These are phyloP conservation scores for Zhuliangozyma parablackwelliae DNA, from an alignment of 1,139 yeast genomes.

Conservation along the genomic window DNA sequence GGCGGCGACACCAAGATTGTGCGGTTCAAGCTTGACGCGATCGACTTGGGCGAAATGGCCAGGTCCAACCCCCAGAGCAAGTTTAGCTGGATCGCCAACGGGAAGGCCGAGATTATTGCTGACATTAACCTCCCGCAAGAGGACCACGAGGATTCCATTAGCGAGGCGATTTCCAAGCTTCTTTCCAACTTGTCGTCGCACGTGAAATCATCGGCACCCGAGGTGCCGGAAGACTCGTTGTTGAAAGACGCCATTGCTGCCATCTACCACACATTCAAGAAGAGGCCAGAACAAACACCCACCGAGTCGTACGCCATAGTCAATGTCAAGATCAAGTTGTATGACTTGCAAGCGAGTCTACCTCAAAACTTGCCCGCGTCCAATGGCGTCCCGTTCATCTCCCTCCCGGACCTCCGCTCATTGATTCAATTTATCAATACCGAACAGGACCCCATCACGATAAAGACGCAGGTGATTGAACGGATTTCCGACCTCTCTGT, in stretches of 20 bases:
- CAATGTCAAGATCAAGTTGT: conserved; percentile 60
- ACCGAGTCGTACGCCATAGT: conserved; percentile 49
- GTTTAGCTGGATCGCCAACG: conserved; percentile 68
- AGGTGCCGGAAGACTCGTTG: conserved; percentile 14
- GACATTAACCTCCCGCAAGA: conserved; percentile 61
- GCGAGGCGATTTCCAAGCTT: conserved; percentile 23
- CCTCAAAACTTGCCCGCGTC: conserved; percentile 53
- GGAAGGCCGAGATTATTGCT: conserved; percentile 64
- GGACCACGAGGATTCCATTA: conserved; percentile 19
- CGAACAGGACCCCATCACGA: conserved; percentile 29
- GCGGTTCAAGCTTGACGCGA: conserved; percentile 61
- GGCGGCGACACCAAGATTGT: conserved; percentile 31
- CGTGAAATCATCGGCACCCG: conserved; percentile 4
- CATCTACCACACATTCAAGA: conserved; percentile 38
- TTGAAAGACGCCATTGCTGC: conserved; percentile 43
- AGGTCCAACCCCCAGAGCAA: conserved; percentile 35
- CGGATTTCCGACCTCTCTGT: conserved; percentile 50
- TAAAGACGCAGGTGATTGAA: conserved; percentile 58
- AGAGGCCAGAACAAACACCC: conserved; percentile 8
- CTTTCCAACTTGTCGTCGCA: conserved; percentile 21
- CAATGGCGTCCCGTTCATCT: conserved; percentile 43
- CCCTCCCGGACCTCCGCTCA: conserved; percentile 57
- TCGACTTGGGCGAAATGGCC: conserved; percentile 47
- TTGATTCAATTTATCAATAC: conserved; percentile 57
- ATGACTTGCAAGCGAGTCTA: conserved; percentile 54